Conservation (phyloP, 768 basidiomycete species). For the Termitomyces sp. region DNA sequence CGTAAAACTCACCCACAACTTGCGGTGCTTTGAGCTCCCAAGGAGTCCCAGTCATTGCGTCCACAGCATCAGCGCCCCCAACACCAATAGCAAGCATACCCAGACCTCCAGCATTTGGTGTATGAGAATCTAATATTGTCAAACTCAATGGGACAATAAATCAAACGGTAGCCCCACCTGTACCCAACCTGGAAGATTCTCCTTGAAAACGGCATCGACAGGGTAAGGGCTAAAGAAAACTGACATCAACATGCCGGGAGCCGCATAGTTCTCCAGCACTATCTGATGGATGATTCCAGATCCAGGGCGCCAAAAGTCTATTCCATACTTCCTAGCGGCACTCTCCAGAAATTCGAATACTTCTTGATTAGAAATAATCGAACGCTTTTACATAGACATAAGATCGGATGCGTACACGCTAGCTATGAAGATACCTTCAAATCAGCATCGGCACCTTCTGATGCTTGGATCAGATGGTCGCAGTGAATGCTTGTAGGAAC, state of each 20-base stretch:
- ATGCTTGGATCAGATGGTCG: conserved; percentile 95
- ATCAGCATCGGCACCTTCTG: conserved; percentile 82
- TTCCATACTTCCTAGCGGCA: conserved; percentile 85
- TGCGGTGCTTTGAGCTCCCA: conserved; percentile 96
- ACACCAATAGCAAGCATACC: conserved; percentile 97
- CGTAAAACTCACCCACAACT: conserved; percentile 55
- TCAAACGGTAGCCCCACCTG: conserved; percentile 39
- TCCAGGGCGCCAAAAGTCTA: conserved; percentile 99
- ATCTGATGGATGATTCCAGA: conserved; percentile 97
- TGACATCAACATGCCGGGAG: conserved; percentile 90
- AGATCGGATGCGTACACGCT: neutral
- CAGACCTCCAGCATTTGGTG: conserved; percentile 96
- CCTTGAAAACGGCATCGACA: conserved; percentile 6
- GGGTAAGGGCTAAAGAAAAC: conserved; percentile 13
- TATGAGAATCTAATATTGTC: conserved; percentile 74
- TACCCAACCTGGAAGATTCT: conserved; percentile 58
- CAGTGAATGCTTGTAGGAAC: conserved; percentile 95
- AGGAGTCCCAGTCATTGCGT: conserved; percentile 96
- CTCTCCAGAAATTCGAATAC: conserved; percentile 97
- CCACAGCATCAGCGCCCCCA: conserved; percentile 98
- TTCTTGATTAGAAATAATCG: conserved; percentile 86
- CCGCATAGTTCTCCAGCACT: conserved; percentile 95
- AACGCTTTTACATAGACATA: conserved; percentile 42
- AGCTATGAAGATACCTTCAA: conserved; percentile 52
- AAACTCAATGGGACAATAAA: neutral